These are phyloP conservation scores for Gyrodon lividus DNA, from an alignment of 768 basidiomycete species.

Conservation along the genomic window DNA sequence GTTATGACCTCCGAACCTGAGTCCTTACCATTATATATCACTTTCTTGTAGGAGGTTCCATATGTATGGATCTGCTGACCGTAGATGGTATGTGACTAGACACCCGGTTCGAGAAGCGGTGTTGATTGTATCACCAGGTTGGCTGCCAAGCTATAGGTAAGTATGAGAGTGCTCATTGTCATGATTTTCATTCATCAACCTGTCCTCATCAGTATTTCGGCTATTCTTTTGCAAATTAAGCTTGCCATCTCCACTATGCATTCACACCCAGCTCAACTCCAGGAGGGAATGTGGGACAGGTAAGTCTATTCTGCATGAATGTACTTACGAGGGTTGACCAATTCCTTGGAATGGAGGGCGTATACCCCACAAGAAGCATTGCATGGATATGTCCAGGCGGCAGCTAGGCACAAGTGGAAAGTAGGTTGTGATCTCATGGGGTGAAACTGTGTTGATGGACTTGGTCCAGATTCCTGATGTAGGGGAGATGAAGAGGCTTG, in stretches of 20 bases:
- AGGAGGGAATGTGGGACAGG: conserved; percentile 48
- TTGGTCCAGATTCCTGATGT: conserved; percentile 22
- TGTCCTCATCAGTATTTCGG: conserved; percentile 32
- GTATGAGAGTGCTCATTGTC: conserved; percentile 26
- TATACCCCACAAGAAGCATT: conserved; percentile 60
- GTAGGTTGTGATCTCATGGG: conserved; percentile 26
- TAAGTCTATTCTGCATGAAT: conserved; percentile 17
- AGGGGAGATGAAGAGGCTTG: conserved; percentile 20
- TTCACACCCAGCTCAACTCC: conserved; percentile 58
- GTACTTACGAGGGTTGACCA: not conserved
- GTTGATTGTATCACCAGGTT: too few species aligned
- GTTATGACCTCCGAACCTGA: conserved; percentile 1
- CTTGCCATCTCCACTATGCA: conserved; percentile 68
- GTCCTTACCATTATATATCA: not conserved
- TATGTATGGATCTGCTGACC: conserved; percentile 73
- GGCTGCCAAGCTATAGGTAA: conserved; percentile 72
- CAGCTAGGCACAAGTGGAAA: conserved; percentile 63
- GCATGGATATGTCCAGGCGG: conserved; percentile 64
- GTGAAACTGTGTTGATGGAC: not conserved
- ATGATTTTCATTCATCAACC: not conserved
- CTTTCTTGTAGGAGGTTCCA: conserved; percentile 53
- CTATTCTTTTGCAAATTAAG: conserved; percentile 61
- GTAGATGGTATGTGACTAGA: conserved; percentile 49
- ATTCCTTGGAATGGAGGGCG: conserved; percentile 16
- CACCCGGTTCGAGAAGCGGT: too few species aligned